Conservation (phyloP, 2,329 filamentous ascomycete genomes). For the Zasmidium angulare region DNA sequence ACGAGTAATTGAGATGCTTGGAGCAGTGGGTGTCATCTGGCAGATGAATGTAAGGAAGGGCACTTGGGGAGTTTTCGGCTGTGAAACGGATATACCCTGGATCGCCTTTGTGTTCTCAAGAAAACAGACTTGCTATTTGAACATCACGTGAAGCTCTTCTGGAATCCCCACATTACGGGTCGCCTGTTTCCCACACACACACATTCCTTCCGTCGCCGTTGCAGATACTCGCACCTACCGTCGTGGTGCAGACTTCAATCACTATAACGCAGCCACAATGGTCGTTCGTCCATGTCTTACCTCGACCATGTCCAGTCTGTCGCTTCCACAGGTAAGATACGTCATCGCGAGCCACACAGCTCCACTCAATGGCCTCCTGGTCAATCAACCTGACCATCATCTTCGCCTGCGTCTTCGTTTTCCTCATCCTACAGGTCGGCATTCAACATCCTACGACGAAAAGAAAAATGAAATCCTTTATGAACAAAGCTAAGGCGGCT, state of each 20-base stretch:
- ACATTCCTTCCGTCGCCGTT: neutral
- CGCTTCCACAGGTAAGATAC: neutral
- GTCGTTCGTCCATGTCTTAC: neutral
- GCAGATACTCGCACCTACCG: neutral
- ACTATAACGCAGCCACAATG: neutral
- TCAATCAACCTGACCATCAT: conserved; percentile 21
- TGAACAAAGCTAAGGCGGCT: conserved; percentile 38
- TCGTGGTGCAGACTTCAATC: neutral
- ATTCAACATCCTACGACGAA: conserved; percentile 6
- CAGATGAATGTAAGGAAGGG: conserved; percentile 3
- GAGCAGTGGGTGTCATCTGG: neutral
- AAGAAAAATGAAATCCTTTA: conserved; percentile 38
- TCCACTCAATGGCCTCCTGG: conserved; percentile 8
- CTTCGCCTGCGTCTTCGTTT: conserved; percentile 20
- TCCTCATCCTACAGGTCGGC: conserved; percentile 14
- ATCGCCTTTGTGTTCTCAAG: neutral
- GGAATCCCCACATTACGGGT: neutral
- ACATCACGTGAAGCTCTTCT: neutral
- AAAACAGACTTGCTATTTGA: neutral
- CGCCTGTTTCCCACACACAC: neutral
- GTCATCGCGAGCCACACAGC: conserved; percentile 1
- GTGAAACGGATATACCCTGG: conserved; percentile 7
- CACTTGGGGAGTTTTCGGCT: conserved; percentile 4
- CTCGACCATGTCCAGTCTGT: neutral
- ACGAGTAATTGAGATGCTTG: conserved; percentile 26